A percentile compares a stretch with the other conserved stretches of the same genome.
These are phyloP conservation scores for Syzygium oleosum DNA, from an alignment of 345 rosid species.

Conservation along the genomic window DNA sequence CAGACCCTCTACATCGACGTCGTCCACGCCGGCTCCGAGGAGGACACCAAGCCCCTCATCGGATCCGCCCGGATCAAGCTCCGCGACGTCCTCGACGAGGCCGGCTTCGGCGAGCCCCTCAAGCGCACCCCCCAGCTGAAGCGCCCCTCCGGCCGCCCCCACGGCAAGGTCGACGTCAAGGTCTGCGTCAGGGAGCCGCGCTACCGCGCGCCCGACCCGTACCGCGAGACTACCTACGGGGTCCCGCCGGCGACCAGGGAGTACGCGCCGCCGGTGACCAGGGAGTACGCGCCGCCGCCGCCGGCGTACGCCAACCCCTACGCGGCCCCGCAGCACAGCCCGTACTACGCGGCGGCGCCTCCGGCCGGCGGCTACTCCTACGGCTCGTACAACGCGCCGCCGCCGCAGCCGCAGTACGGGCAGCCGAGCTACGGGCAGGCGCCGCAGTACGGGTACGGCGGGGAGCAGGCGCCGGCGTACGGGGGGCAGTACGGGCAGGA, in stretches of 20 bases:
- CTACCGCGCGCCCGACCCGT: constrained; percentile 13
- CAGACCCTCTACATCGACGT: constrained; percentile 48
- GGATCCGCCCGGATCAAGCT: constrained; percentile 67
- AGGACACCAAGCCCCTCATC: constrained; percentile 63
- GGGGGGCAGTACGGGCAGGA: constrained; percentile 12
- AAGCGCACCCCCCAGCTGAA: constrained; percentile 41
- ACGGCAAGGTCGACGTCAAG: constrained; percentile 60
- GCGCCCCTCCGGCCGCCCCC: constrained; percentile 92
- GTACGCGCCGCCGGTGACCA: constrained; percentile 11
- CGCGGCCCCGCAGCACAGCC: constrained; percentile 10
- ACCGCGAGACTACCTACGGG: constrained; percentile 32
- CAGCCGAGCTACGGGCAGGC: constrained; percentile 6
- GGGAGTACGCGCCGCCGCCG: constrained; percentile 13
- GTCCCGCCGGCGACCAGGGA: constrained; percentile 27
- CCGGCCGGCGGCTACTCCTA: constrained; percentile 24
- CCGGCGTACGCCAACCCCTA: constrained; percentile 17
- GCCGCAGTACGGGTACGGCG: background rate
- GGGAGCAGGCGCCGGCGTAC: constrained; percentile 15
- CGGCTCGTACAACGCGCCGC: constrained; percentile 15
- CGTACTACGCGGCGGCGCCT: constrained; percentile 8
- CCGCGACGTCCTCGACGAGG: constrained; percentile 50
- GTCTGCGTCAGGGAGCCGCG: constrained; percentile 33
- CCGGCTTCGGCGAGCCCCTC: constrained; percentile 31
- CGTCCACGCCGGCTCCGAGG: constrained; percentile 63
- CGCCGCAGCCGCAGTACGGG: constrained; percentile 8